Base-by-base conservation (phyloP, 129 eudicot species). In the Glebionis coronaria region DNA sequence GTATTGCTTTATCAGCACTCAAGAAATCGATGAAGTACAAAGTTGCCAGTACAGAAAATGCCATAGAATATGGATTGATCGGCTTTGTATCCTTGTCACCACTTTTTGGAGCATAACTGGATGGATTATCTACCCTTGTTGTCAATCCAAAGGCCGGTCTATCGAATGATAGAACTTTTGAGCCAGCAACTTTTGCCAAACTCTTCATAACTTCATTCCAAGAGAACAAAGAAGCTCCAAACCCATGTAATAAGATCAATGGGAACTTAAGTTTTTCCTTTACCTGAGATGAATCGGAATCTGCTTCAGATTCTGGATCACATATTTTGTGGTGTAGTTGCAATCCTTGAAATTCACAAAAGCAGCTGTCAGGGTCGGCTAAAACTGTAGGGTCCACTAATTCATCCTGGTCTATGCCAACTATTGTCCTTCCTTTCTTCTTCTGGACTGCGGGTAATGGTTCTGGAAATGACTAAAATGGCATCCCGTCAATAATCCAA, bases 141-240 rank as follows among this genome's bases (percentile, higher is more conserved):
- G 98, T 88, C 82, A 93, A 71, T 44, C 98, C 98, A 79, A 88
- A 93, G 59, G 98, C 98, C 0, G 98, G 97, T 86, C 98, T 93
- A 78, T 93, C 97, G 79, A 93, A 93, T 25, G 98, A 86, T 59
- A 89, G 71, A 70, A 89, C 90, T 82, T 81, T 88, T 35, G 95
- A 77, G 60, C 84, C 84, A 50, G 75, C 71, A 78, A 73, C 65
- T 25, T 70, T 77, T 9, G 98, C 88, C 65, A 93, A 75, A 44
- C 70, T 79, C 79, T 86, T 93, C 92, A 81, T 86, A 69, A 81
- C 95, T 70, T 79, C 77, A 77, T 71, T 80, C 97, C 98, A 93
- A 12, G 97, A 88, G 51, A 88, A 93, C 53, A 82, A 61, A 51
- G 98, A 93, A 67, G 98, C 95, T 74, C 97, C 98, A 75, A 93